Conservation (phyloP, 352 stramenopile genomes). For the Phytophthora pinifolia region DNA sequence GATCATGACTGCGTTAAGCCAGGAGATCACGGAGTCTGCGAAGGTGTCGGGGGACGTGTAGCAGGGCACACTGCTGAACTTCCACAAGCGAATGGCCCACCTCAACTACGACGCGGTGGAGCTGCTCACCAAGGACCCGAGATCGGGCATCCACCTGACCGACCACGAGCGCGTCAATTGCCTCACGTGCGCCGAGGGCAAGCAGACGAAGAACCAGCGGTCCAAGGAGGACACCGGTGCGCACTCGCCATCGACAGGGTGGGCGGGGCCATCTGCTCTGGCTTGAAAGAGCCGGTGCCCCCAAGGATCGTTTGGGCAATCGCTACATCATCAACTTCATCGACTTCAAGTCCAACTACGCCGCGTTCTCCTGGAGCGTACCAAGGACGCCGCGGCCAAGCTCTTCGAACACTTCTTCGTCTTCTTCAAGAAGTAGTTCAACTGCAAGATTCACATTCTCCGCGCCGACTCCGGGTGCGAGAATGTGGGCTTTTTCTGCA, state of each 20-base stretch:
- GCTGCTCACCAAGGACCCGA: neutral
- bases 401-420: constrained; percentile 13
- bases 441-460: neutral
- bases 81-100: too few species aligned
- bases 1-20: neutral
- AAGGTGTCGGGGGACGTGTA: neutral
- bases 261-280: constrained; percentile 5
- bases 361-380: constrained; percentile 7
- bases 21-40: neutral
- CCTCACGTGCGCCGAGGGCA: too few species aligned
- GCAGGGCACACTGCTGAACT: neutral
- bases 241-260: constrained; percentile 6
- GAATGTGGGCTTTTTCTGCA: constrained; percentile 32
- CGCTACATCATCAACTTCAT: too few species aligned
- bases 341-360: constrained; percentile 17
- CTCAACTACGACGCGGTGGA: constrained; percentile 2
- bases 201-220: too few species aligned
- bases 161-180: neutral
- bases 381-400: constrained; percentile 11
- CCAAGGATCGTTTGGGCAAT: constrained; percentile 3
- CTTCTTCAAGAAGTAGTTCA: constrained; percentile 4
- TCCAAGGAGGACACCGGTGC: neutral
- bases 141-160: neutral
- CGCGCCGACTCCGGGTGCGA: constrained; percentile 3
- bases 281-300: constrained; percentile 1